Base-by-base conservation (phyloP, 148 eudicot genomes). In the Chenopodium album region DNA sequence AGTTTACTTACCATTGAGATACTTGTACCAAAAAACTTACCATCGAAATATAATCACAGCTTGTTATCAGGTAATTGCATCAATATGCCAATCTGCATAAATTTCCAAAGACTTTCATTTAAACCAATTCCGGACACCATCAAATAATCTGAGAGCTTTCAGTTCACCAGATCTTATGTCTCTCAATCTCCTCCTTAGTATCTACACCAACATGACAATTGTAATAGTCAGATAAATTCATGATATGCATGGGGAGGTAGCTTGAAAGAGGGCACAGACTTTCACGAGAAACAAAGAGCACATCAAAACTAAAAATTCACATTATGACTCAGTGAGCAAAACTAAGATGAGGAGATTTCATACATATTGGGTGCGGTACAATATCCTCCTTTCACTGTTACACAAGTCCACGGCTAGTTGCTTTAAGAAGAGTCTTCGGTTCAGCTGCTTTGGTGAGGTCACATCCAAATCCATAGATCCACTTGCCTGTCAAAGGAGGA, bases 381-480 rank as follows among this genome's bases (percentile, higher is more conserved):
- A 81, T 78, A 96, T 96, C 91, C 99, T 89, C 84, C 89, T 80
- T 74, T 96, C 99, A 80, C 94, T 96, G 85, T 90, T 92, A 82
- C 97, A 94, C 87, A 96, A 86, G 83, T 96, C 98, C 28, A 96
- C 99, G 10, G 98, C 98, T 23, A 96, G 88, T 81, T 96, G 99
- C 84, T 96, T 96, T 85, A 96, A 71, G 77, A 96, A 96, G 85
- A 92, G 75, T 79, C 89, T 94, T 54, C 99, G 87, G 80, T 94
- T 96, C 41, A 96, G 91, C 82, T 92, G 97, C 89, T 94, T 96
- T 9, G 99, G 99, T 71, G 97, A 94, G 69, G 98, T 92, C 83
- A 96, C 93, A 75, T 96, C 99, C 89, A 96, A 86, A 87, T 96
- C 99, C 99, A 96, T 92, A 8, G 93, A 87, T 78, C 99, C 99